Conservation (phyloP, 257 asterid genomes). For the Knoxia roxburghii region DNA sequence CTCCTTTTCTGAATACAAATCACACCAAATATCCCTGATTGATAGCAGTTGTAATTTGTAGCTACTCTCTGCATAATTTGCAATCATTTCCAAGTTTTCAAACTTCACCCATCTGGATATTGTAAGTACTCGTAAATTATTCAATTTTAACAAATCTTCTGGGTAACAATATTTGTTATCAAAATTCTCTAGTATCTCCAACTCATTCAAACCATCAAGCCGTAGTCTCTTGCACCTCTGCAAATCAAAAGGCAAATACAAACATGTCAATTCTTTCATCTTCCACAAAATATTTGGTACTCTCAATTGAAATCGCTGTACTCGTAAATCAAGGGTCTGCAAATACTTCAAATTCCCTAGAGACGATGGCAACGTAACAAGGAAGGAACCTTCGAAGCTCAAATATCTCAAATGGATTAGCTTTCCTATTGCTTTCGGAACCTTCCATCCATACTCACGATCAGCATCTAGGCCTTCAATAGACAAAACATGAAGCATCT, state of each 20-base stretch:
- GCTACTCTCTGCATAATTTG: background rate
- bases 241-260: slow-evolving; percentile 3
- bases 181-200: slow-evolving; percentile 16
- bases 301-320: fast-evolving
- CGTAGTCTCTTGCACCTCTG: background rate
- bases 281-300: slow-evolving; percentile 8
- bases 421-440: slow-evolving; percentile 10
- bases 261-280: slow-evolving; percentile 6
- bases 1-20: background rate
- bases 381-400: background rate
- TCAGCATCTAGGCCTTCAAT: background rate
- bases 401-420: slow-evolving; percentile 22
- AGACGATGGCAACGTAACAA: background rate
- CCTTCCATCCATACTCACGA: no score
- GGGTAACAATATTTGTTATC: background rate
- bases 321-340: slow-evolving; percentile 16
- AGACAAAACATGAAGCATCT: background rate
- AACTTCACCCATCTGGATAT: background rate
- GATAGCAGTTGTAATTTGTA: background rate
- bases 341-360: slow-evolving; percentile 11
- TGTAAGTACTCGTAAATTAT: background rate
- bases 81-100: slow-evolving; percentile 8
- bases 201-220: slow-evolving; percentile 11
- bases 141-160: slow-evolving; percentile 2
- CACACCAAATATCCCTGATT: background rate